Percentiles rank a stretch among this genome's conserved stretches.
These are phyloP conservation scores for Saccharomycopsis hybrid DNA, from an alignment of 1,139 yeast species.

Conservation along the genomic window DNA sequence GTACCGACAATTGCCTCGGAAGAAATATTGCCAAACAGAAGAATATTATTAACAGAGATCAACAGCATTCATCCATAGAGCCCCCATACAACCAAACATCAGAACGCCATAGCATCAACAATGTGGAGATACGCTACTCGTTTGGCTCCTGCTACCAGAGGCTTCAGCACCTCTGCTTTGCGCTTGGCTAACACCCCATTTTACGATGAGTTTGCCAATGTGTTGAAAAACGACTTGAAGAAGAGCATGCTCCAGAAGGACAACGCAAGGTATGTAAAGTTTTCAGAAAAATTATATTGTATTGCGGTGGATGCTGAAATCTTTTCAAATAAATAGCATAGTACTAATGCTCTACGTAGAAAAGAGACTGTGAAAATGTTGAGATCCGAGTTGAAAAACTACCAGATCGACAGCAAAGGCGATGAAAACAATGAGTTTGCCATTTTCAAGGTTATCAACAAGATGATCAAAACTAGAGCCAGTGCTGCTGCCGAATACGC, in stretches of 20 bases:
- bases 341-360: slow-evolving; percentile 18
- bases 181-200: slow-evolving; percentile 3
- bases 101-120: background rate
- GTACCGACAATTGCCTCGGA: too few relatives aligned
- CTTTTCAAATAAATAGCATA: background rate
- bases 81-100: too few relatives aligned
- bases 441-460: slow-evolving; percentile 41
- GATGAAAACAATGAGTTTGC: slow-evolving; percentile 42
- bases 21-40: too few relatives aligned
- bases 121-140: background rate
- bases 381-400: slow-evolving; percentile 53
- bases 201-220: slow-evolving; percentile 12
- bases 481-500: slow-evolving; percentile 48
- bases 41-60: too few relatives aligned
- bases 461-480: slow-evolving; percentile 46
- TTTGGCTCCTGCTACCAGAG: background rate
- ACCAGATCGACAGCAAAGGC: slow-evolving; percentile 46
- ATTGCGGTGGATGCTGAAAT: background rate
- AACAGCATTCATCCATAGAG: too few relatives aligned
- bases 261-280: slow-evolving; percentile 26
- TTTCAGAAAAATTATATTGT: background rate
- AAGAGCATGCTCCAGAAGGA: slow-evolving; percentile 43
- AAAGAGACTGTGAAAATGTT: slow-evolving; percentile 53
- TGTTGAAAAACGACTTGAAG: slow-evolving; percentile 44
- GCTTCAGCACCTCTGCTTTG: background rate